Base-by-base conservation (phyloP, 768 basidiomycete genomes). In the Suillus hirtellus region DNA sequence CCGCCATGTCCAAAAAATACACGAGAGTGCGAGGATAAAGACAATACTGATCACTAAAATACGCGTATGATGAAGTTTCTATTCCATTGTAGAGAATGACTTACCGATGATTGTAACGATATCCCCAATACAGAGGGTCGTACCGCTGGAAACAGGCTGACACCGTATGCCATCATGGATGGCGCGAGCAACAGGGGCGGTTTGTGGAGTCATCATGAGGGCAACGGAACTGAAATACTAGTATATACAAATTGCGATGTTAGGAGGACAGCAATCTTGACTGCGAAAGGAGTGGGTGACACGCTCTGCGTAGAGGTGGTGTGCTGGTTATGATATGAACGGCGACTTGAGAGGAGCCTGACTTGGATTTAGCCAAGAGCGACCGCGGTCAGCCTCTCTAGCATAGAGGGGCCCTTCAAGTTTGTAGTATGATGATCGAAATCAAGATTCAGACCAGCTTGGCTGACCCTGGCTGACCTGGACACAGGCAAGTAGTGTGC, bases 41-140 rank as follows among this genome's bases (percentile, higher is more conserved):
- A 58, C 3, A 40, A 19, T 10, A 21, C 55, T 19, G 17, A 40
- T 40, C 5, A 35, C 55, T 58, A 4, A 4, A 40, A 19, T 27
- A 17, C 24, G 9, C 15, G 17, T 27, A 53, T 19, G 31, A 53
- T 53, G 52, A 34, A 53, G 2, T 5, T 27, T 58, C 24, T 19
- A 27, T 35, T 11, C 6, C 24, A 40, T 40, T 24, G 15, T 10
- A 19, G 38, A 40, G 17, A 27, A 40, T 11, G 5, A 63, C 71
- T 2, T 38, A 69, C 73, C 73, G 9, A 72, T 2, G 44, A 74
- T 69, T 3, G 62, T 66, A 44, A 72, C 35, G 21, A 72, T 12
- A 60, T 72, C 69, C 0, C 73, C 71, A 4, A 72, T 17, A 17
- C 73, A 72, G 4, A 74, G 66, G 2, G 58, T 64, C 17, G 59